A percentile compares a stretch with the other conserved stretches of the same genome.
Conservation (phyloP, 2,329 filamentous ascomycete species). For the Monilinia fructigena region DNA sequence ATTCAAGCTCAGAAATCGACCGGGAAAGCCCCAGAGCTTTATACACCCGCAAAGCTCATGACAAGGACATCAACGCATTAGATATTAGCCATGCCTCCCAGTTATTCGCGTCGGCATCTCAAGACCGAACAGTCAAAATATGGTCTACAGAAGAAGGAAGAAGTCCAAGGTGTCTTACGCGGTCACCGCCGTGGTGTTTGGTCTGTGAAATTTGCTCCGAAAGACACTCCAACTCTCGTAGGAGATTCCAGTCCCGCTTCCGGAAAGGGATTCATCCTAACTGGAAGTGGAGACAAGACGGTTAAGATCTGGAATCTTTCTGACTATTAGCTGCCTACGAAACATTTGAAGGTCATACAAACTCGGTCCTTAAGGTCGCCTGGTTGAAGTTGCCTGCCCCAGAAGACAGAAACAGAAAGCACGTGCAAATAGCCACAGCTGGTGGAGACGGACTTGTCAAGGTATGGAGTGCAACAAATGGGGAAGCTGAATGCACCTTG, state of each 20-base stretch:
- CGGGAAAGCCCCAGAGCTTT: slow-evolving; percentile 62
- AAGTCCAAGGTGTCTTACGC: slow-evolving; percentile 84
- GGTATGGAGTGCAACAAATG: slow-evolving; percentile 85
- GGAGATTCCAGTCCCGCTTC: slow-evolving; percentile 70
- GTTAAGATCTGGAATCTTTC: slow-evolving; percentile 91
- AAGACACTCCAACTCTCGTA: slow-evolving; percentile 69
- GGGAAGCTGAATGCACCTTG: slow-evolving; percentile 83
- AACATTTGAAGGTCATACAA: slow-evolving; percentile 94
- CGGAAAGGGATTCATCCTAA: slow-evolving; percentile 79
- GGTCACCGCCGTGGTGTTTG: slow-evolving; percentile 95
- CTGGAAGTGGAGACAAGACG: slow-evolving; percentile 93
- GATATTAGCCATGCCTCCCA: slow-evolving; percentile 71
- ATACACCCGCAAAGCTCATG: slow-evolving; percentile 93
- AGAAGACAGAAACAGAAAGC: slow-evolving; percentile 55
- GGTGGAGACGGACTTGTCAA: slow-evolving; percentile 95
- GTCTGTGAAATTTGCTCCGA: slow-evolving; percentile 87
- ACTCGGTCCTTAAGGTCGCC: slow-evolving; percentile 88
- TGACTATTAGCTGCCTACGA: slow-evolving; percentile 84
- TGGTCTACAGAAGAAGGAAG: slow-evolving; percentile 86
- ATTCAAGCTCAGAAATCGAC: slow-evolving; percentile 50
- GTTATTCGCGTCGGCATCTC: slow-evolving; percentile 93
- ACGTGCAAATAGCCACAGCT: slow-evolving; percentile 76
- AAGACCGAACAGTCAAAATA: slow-evolving; percentile 95
- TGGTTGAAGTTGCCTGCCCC: slow-evolving; percentile 66
- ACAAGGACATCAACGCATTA: slow-evolving; percentile 97